Conservation (phyloP, 2,329 filamentous ascomycete genomes). For the Calonectria fujianensis region DNA sequence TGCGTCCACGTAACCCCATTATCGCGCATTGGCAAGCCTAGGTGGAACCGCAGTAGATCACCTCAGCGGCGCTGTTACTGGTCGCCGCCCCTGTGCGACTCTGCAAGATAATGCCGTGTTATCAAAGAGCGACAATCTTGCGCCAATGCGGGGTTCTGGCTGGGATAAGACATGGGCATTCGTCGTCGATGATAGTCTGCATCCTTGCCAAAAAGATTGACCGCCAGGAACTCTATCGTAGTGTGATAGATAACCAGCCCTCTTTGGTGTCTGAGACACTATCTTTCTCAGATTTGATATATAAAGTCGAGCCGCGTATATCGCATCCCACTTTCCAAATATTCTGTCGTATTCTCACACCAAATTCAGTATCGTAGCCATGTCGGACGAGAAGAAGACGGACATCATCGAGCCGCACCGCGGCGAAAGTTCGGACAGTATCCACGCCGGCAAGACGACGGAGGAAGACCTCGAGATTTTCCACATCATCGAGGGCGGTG, state of each 20-base stretch:
- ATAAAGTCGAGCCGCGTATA: background rate
- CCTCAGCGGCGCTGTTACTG: background rate
- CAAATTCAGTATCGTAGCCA: background rate
- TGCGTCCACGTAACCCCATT: background rate
- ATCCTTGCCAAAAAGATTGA: background rate
- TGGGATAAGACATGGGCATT: background rate
- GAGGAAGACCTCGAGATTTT: background rate
- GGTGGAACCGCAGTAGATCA: background rate
- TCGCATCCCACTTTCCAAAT: background rate
- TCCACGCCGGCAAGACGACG: background rate
- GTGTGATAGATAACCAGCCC: background rate
- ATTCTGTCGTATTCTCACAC: background rate
- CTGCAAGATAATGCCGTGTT: background rate
- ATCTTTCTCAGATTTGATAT: background rate
- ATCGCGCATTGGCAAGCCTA: background rate
- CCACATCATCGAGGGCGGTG: background rate
- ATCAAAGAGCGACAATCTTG: background rate
- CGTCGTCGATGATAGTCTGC: background rate
- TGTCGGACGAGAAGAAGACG: background rate
- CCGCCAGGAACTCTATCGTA: background rate
- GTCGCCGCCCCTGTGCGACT: background rate
- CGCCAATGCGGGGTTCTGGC: background rate
- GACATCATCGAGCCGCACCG: background rate
- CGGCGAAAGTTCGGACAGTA: background rate
- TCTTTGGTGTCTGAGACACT: background rate